Percentiles rank a stretch among this genome's conserved stretches.
Evolutionary conservation across 805 yeast species (phyloP).

Genomic region (Dipodascopsis tothii): DNA sequence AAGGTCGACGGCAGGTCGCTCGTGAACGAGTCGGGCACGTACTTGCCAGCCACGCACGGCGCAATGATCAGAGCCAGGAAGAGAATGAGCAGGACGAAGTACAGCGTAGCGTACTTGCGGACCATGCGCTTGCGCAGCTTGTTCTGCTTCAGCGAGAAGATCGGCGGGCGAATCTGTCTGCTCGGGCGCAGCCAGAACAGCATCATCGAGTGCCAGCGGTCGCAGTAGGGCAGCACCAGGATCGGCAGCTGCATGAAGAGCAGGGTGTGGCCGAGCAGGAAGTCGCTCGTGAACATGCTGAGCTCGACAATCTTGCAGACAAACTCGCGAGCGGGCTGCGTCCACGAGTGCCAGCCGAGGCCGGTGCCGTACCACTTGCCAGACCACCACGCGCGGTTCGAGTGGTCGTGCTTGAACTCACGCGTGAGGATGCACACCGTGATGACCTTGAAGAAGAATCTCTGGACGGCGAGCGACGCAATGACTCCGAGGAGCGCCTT

Average conservation of each 20-base stretch:
- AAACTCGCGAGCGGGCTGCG: conserved; percentile 95
- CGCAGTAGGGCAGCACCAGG: conserved; percentile 75
- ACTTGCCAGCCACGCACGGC: conserved; percentile 76
- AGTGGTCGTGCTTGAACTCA: conserved; percentile 90
- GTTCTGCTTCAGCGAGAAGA: conserved; percentile 92
- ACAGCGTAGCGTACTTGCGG: conserved; percentile 79
- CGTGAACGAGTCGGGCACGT: conserved; percentile 26
- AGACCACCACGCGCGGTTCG: conserved; percentile 99
- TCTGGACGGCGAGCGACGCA: conserved; percentile 78
- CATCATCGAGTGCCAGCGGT: conserved; percentile 97
- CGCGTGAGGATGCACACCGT: conserved; percentile 75
- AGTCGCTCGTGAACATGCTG: conserved; percentile 95
- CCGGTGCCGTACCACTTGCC: conserved; percentile 98
- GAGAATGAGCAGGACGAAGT: conserved; percentile 58
- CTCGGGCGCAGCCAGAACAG: conserved; percentile 97
- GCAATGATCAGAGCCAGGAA: conserved; percentile 76
- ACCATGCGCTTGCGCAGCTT: conserved; percentile 96
- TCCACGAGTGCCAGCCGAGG: conserved; percentile 85
- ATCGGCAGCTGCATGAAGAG: conserved; percentile 86
- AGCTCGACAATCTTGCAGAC: conserved; percentile 87
- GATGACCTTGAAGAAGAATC: conserved; percentile 76
- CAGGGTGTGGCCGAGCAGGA: conserved; percentile 81
- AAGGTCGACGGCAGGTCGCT: conserved; percentile 27
- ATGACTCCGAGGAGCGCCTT: conserved; percentile 81
- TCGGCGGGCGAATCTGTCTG: conserved; percentile 95